phyloP scores from a whole-genome alignment of 1,284 basidiomycete genomes.

The Microbotryum violaceum region DNA sequence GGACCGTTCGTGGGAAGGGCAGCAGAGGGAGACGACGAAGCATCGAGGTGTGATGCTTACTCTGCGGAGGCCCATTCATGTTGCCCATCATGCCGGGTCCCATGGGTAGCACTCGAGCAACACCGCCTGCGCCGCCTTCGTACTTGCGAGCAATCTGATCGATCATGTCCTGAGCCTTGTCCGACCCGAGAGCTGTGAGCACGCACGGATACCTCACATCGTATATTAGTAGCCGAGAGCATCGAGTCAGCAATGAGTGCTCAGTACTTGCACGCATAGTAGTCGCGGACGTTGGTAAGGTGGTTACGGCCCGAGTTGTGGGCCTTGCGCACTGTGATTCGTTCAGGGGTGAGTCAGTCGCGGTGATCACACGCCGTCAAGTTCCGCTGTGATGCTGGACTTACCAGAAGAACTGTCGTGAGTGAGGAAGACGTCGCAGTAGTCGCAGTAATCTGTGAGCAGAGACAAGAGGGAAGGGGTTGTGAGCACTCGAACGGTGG shows the following conservation, averaged over 20 bases:
- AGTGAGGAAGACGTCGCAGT: constrained; percentile 73
- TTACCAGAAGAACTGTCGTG: constrained; percentile 79
- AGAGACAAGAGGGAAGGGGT: not conserved
- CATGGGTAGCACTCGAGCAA: constrained; percentile 22
- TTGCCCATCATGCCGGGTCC: constrained; percentile 9
- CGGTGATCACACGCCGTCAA: too few species aligned
- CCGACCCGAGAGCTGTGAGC: constrained; percentile 74
- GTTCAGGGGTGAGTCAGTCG: too few species aligned
- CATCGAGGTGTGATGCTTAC: constrained; percentile 54
- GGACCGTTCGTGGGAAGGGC: not conserved
- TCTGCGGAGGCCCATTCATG: constrained; percentile 35
- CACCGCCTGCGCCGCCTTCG: constrained; percentile 49
- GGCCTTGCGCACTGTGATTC: constrained; percentile 74
- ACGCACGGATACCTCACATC: not conserved
- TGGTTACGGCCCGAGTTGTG: constrained; percentile 97
- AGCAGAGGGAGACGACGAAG: constrained; percentile 1
- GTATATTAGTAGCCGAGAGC: constrained; percentile 15
- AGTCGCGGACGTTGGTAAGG: constrained; percentile 89
- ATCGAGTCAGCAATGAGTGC: not conserved
- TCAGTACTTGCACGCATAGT: constrained; percentile 71
- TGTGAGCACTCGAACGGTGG: too few species aligned
- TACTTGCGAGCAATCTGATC: constrained; percentile 91
- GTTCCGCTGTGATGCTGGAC: constrained; percentile 24
- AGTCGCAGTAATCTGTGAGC: constrained; percentile 58
- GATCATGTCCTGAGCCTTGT: constrained; percentile 91